Evolutionary conservation across 305 asterid genomes (phyloP).

Genomic region (Euphrasia arctica): DNA sequence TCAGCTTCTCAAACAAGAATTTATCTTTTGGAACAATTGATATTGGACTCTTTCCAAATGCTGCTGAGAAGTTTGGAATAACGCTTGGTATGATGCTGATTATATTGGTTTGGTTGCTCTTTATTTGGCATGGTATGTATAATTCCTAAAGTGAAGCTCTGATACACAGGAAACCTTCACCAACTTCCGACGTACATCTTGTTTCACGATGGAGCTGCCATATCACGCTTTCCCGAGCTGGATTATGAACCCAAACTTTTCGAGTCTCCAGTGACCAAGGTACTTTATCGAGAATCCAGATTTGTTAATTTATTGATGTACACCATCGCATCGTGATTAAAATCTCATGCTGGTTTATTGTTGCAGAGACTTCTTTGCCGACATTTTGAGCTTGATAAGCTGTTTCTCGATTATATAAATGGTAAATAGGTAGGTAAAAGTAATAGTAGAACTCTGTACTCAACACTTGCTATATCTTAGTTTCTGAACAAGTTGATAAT

Average conservation of each 20-base stretch:
- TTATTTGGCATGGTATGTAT: slow-evolving; percentile 10
- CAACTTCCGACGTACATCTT: slow-evolving; percentile 66
- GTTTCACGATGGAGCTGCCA: slow-evolving; percentile 63
- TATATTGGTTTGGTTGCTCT: slow-evolving; percentile 3
- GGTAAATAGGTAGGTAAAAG: slow-evolving; percentile 59
- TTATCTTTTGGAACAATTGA: slow-evolving; percentile 83
- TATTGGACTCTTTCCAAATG: slow-evolving; percentile 97
- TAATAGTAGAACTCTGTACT: too few species aligned
- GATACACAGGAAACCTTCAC: slow-evolving; percentile 44
- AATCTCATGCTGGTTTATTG: slow-evolving; percentile 10
- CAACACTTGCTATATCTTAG: too few species aligned
- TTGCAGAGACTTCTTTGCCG: slow-evolving; percentile 86
- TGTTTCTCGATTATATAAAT: slow-evolving; percentile 71
- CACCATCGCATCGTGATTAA: too few species aligned
- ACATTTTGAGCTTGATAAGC: slow-evolving; percentile 94
- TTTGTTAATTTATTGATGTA: too few species aligned
- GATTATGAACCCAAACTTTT: slow-evolving; percentile 57
- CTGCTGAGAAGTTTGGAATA: slow-evolving; percentile 87
- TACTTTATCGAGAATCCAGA: slow-evolving; percentile 34
- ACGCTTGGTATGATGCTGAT: slow-evolving; percentile 49
- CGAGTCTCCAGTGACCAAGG: slow-evolving; percentile 68
- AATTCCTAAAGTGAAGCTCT: slow-evolving; percentile 24
- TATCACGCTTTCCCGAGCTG: slow-evolving; percentile 5
- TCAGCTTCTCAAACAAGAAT: slow-evolving; percentile 79
- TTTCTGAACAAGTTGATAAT: too few species aligned